Conservation (phyloP, 371 early-diverging fungal species). For the Dipsacomyces acuminosporus region DNA sequence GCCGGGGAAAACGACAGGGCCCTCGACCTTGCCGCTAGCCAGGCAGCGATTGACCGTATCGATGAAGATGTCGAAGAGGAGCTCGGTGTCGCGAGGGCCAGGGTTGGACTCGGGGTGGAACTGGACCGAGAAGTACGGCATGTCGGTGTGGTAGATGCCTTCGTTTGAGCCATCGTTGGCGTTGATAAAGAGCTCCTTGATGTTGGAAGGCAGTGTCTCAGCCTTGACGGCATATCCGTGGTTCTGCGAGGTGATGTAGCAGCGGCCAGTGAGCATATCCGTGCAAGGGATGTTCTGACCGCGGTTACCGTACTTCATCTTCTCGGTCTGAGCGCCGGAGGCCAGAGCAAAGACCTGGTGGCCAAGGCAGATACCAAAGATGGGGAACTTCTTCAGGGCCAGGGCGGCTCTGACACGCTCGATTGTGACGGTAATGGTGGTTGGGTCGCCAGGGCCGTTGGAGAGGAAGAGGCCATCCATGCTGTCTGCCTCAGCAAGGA, state of each 20-base stretch:
- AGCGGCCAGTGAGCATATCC: slow-evolving; percentile 86
- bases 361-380: slow-evolving; percentile 98
- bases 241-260: slow-evolving; percentile 96
- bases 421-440: slow-evolving; percentile 70
- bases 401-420: slow-evolving; percentile 63
- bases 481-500: slow-evolving; percentile 58
- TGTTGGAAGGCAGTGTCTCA: slow-evolving; percentile 64
- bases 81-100: slow-evolving; percentile 97
- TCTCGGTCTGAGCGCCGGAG: slow-evolving; percentile 85
- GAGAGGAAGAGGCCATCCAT: slow-evolving; percentile 87
- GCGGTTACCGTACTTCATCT: slow-evolving; percentile 98
- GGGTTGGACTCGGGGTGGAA: slow-evolving; percentile 98
- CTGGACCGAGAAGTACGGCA: slow-evolving; percentile 95
- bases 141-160: slow-evolving; percentile 82
- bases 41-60: slow-evolving; percentile 66
- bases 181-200: slow-evolving; percentile 90
- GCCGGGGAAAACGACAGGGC: slow-evolving; percentile 70
- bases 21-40: slow-evolving; percentile 60
- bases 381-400: slow-evolving; percentile 69
- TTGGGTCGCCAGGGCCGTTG: slow-evolving; percentile 98
- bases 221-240: slow-evolving; percentile 96
- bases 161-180: slow-evolving; percentile 98
- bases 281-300: slow-evolving; percentile 99
- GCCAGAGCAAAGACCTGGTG: slow-evolving; percentile 94
- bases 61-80: slow-evolving; percentile 91